phyloP scores from a whole-genome alignment of 2,329 filamentous ascomycete species.

The Trichoderma sp. region DNA sequence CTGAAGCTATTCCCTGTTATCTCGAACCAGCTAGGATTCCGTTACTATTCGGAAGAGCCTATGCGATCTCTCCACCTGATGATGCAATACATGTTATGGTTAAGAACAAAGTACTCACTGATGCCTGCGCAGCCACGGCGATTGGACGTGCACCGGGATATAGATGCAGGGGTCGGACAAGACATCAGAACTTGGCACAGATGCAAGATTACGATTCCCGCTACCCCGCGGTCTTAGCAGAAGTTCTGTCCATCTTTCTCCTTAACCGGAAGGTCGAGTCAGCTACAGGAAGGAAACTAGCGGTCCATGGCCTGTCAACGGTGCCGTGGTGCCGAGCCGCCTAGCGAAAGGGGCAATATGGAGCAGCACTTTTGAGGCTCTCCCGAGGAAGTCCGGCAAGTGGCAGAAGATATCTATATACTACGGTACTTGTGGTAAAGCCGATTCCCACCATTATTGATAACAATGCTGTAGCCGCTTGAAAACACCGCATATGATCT shows the following conservation, averaged over 20 bases:
- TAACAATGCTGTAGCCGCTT: too few species aligned
- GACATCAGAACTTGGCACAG: conserved; percentile 13
- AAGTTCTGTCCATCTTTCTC: background rate
- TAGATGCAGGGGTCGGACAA: background rate
- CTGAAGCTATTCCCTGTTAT: background rate
- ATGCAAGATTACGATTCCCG: conserved; percentile 11
- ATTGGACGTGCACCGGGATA: background rate
- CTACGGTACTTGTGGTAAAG: too few species aligned
- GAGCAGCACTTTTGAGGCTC: conserved; percentile 10
- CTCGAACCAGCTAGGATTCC: background rate
- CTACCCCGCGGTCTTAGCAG: conserved; percentile 3
- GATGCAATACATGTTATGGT: conserved; percentile 1
- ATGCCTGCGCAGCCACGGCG: background rate
- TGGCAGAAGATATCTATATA: background rate
- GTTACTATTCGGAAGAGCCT: background rate
- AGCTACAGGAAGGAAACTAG: background rate
- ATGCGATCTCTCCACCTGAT: conserved; percentile 11
- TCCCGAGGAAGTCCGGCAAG: background rate
- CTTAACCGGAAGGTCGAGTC: background rate
- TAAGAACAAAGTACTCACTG: background rate
- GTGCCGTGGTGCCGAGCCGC: background rate
- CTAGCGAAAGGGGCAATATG: background rate
- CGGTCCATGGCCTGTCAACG: background rate
- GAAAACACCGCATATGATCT: too few species aligned
- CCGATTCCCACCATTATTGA: too few species aligned